A percentile compares a stretch with the other conserved stretches of the same genome.
Evolutionary conservation across 2,329 filamentous ascomycete genomes (phyloP).

Genomic region (Bipolaris zeicola): DNA sequence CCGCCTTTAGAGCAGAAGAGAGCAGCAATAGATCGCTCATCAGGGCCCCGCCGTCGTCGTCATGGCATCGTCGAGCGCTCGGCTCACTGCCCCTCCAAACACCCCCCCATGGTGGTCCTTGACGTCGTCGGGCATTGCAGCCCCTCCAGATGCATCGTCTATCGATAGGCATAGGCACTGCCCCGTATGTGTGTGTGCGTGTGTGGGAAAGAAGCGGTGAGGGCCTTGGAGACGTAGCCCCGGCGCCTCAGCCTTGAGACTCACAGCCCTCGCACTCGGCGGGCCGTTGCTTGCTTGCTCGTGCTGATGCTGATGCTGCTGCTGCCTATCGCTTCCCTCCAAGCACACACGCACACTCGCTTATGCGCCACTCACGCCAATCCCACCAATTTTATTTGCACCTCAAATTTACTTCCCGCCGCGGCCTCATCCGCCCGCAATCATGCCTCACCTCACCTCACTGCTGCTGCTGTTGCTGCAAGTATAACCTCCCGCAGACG

Average conservation of each 20-base stretch:
- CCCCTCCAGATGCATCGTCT: constrained; percentile 33
- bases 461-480: not conserved
- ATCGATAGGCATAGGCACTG: constrained; percentile 37
- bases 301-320: constrained; percentile 23
- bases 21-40: not conserved
- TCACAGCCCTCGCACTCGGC: constrained; percentile 30
- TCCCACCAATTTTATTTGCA: not conserved
- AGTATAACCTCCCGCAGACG: not conserved
- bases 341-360: constrained; percentile 14
- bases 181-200: constrained; percentile 18
- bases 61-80: constrained; percentile 11
- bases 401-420: not conserved
- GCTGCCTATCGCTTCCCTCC: constrained; percentile 19
- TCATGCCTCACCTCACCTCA: not conserved
- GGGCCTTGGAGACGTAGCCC: constrained; percentile 35
- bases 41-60: constrained; percentile 1
- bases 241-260: constrained; percentile 25
- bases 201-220: constrained; percentile 45
- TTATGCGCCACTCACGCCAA: constrained; percentile 17
- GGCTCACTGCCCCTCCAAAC: constrained; percentile 23
- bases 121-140: constrained; percentile 32
- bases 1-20: not conserved
- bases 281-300: constrained; percentile 31
- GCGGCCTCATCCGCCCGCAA: not conserved
- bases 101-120: constrained; percentile 11